phyloP scores from a whole-genome alignment of 768 basidiomycete species.

The Phallus indusiatus region DNA sequence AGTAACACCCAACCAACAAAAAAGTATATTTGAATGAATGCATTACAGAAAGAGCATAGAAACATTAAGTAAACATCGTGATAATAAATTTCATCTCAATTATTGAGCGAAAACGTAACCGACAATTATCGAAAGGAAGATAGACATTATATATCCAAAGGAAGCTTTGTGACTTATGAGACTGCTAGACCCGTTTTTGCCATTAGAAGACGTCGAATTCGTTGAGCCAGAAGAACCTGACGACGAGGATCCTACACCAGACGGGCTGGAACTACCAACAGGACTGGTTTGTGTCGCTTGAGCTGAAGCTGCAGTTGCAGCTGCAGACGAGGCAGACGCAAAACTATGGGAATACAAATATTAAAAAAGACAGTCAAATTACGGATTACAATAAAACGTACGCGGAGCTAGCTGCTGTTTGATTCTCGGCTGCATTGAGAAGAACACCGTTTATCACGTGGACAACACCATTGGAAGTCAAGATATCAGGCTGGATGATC shows the following conservation, averaged over 20 bases:
- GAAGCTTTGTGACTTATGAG: neutral
- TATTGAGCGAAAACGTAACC: neutral
- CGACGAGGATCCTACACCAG: too few species aligned
- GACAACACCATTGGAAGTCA: slow-evolving; percentile 59
- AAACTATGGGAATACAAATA: slow-evolving; percentile 16
- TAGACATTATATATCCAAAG: neutral
- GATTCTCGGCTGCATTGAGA: slow-evolving; percentile 32
- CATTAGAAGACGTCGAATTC: neutral
- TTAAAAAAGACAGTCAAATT: neutral
- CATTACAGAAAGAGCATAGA: too few species aligned
- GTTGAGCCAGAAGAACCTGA: too few species aligned
- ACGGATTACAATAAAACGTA: slow-evolving; percentile 31
- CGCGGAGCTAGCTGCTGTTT: slow-evolving; percentile 42
- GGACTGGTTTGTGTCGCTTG: neutral
- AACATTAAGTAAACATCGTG: too few species aligned
- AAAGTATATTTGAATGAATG: too few species aligned
- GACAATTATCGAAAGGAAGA: neutral
- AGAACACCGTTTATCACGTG: slow-evolving; percentile 53
- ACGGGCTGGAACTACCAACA: neutral
- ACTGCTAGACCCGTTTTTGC: neutral
- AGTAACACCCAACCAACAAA: too few species aligned
- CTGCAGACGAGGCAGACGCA: slow-evolving; percentile 39
- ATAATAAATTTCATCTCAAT: too few species aligned
- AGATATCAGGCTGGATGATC: slow-evolving; percentile 49
- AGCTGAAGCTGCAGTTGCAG: slow-evolving; percentile 16